A percentile compares a stretch with the other conserved stretches of the same genome.
These are phyloP conservation scores for Cornus kousa DNA, from an alignment of 148 eudicot species.

Conservation along the genomic window DNA sequence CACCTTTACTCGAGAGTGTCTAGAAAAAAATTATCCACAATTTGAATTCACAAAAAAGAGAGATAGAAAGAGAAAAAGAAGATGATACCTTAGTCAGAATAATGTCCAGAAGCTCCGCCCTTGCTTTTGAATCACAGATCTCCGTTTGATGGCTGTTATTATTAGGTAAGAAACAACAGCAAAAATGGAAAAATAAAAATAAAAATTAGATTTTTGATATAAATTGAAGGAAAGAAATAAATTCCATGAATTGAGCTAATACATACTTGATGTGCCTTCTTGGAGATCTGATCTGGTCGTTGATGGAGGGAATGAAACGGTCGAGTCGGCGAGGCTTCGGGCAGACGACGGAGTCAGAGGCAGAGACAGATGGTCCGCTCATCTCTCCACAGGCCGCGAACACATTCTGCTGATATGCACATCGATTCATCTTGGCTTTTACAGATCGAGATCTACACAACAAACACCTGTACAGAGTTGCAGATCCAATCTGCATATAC, in stretches of 20 bases:
- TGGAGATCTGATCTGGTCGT: conserved; percentile 22
- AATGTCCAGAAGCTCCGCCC: conserved; percentile 61
- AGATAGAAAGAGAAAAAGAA: not conserved
- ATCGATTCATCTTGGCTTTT: conserved; percentile 21
- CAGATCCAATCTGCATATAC: not conserved
- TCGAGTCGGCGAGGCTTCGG: conserved; percentile 55
- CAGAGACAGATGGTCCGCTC: conserved; percentile 11
- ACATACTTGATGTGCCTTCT: conserved; percentile 24
- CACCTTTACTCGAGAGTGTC: not conserved
- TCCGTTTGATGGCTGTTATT: conserved; percentile 35
- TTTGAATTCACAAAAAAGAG: too few relatives aligned
- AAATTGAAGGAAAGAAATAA: not conserved
- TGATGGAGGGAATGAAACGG: conserved; percentile 15
- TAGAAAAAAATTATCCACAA: too few relatives aligned
- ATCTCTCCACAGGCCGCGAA: conserved; percentile 14
- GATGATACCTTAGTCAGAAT: conserved; percentile 49
- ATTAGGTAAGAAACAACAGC: not conserved
- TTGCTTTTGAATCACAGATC: conserved; percentile 43
- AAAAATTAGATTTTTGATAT: too few relatives aligned
- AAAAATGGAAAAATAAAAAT: not conserved
- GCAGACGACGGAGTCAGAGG: conserved; percentile 42
- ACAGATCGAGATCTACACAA: conserved; percentile 18
- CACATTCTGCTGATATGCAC: conserved; percentile 17
- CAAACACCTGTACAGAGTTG: not conserved
- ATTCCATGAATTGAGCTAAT: not conserved